Percentiles rank a stretch among this genome's conserved stretches.
These are phyloP conservation scores for Spiraea crenata DNA, from an alignment of 331 rosid species.

Conservation along the genomic window DNA sequence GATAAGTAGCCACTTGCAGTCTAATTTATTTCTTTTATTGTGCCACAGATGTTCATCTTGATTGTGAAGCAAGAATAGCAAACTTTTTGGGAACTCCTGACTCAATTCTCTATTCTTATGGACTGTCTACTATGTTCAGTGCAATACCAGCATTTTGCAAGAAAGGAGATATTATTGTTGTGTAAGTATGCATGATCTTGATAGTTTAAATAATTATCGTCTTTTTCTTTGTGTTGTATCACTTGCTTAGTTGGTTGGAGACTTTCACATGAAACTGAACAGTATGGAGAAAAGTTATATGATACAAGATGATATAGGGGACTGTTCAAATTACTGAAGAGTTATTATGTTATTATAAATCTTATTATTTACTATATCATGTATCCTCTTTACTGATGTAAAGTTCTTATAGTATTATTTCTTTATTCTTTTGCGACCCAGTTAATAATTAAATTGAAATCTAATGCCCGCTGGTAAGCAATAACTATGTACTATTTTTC, in stretches of 20 bases:
- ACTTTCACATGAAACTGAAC: neutral
- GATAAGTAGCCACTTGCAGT: neutral
- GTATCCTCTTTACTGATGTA: neutral
- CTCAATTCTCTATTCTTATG: slow-evolving; percentile 92
- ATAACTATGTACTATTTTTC: neutral
- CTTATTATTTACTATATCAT: neutral
- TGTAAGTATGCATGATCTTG: slow-evolving; percentile 56
- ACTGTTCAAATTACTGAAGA: neutral
- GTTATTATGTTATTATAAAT: neutral
- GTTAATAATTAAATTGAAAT: slow-evolving; percentile 8
- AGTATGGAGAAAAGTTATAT: neutral
- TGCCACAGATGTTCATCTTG: slow-evolving; percentile 91
- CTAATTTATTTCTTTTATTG: slow-evolving; percentile 22
- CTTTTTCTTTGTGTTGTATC: neutral
- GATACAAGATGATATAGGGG: neutral
- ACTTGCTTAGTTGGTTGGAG: slow-evolving; percentile 6
- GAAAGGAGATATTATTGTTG: slow-evolving; percentile 90
- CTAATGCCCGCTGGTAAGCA: slow-evolving; percentile 13
- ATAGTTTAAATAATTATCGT: neutral
- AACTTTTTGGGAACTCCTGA: slow-evolving; percentile 97
- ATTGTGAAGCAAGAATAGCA: slow-evolving; percentile 96
- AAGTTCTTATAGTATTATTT: neutral
- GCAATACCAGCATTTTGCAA: slow-evolving; percentile 97
- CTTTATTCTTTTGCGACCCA: neutral
- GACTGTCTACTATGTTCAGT: slow-evolving; percentile 98